Evolutionary conservation across 148 eudicot species (phyloP).

Genomic region (Silene conica): DNA sequence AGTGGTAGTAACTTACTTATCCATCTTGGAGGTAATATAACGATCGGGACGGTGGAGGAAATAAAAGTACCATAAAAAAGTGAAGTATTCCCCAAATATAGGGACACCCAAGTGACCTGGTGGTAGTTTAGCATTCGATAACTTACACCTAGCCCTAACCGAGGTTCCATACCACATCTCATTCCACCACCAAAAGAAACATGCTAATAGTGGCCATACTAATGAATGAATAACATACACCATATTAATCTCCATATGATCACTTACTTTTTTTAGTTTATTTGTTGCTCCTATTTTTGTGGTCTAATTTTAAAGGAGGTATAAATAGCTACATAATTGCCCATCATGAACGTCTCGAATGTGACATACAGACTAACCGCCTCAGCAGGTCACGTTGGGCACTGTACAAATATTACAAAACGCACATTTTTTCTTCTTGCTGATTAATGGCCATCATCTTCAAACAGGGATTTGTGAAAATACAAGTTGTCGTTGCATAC

Average conservation of each 20-base stretch:
- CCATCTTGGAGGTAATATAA: conserved; percentile 32
- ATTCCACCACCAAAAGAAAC: conserved; percentile 15
- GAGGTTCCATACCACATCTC: conserved; percentile 8
- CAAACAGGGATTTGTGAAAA: too few relatives aligned
- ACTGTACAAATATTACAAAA: too few relatives aligned
- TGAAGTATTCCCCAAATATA: conserved; percentile 3
- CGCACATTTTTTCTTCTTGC: too few relatives aligned
- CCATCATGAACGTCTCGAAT: too few relatives aligned
- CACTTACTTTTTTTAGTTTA: not conserved
- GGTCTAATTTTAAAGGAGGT: too few relatives aligned
- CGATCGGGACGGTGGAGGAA: conserved; percentile 35
- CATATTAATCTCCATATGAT: not conserved
- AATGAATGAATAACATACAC: not conserved
- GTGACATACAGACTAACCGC: too few relatives aligned
- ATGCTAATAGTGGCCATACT: not conserved
- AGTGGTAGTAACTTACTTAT: conserved; percentile 20
- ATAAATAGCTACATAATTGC: too few relatives aligned
- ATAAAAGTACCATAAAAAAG: conserved; percentile 38
- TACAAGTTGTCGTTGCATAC: too few relatives aligned
- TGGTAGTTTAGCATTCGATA: not conserved
- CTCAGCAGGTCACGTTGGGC: too few relatives aligned
- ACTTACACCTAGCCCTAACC: not conserved
- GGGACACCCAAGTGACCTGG: conserved; percentile 20
- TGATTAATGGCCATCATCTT: too few relatives aligned
- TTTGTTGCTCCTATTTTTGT: not conserved